Evolutionary conservation across 2,329 filamentous ascomycete species (phyloP), one percentile per base, ranked within the genome.

Genomic region (Botryotinia globosa): DNA sequence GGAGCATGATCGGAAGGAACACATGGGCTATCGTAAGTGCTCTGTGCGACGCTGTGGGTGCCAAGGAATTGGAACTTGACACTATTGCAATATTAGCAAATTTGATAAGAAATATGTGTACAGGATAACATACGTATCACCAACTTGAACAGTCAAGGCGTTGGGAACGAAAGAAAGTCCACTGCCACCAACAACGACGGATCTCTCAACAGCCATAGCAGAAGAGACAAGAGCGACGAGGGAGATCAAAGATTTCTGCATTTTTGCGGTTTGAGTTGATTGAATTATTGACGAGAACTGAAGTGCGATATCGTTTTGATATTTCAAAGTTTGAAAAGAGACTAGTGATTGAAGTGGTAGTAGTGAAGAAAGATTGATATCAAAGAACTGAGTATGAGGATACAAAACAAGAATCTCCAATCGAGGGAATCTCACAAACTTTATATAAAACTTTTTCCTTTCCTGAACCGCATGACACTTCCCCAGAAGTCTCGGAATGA

Each of bases 11-110:
- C 78, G 77, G 91, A 87, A 69, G 91, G 91, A 51, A 86, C 81
- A 83, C 92, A 94, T 22, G 91, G 91, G 72, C 86, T 82, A 77
- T 91, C 89, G 78, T 94, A 95, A 78, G 86, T 89, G 65, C 92
- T 93, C 84, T 94, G 91, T n/a, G 90, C 92, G 73, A 94, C 89
- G 70, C 92, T 94, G 86, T 95, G 92, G 84, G 94, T 94, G 77
- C 86, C 86, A 18, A 16, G 42, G 54, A 72, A 72, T 14, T 51
- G 18, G 9, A 72, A 72, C 2, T 39, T 22, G 32, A 72, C 54
- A 39, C 70, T 72, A 22, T 37, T n/a, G 10, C 5, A 10, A 14
- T 9, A 12, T 68, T 32, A 68, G 70, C 20, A 84, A 84, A 74
- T 85, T 83, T 83, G 90, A 91, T 81, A 90, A 87, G 84, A 90